Base-by-base conservation (phyloP, 1,284 basidiomycete genomes). In the Rhizopogon parksii region DNA sequence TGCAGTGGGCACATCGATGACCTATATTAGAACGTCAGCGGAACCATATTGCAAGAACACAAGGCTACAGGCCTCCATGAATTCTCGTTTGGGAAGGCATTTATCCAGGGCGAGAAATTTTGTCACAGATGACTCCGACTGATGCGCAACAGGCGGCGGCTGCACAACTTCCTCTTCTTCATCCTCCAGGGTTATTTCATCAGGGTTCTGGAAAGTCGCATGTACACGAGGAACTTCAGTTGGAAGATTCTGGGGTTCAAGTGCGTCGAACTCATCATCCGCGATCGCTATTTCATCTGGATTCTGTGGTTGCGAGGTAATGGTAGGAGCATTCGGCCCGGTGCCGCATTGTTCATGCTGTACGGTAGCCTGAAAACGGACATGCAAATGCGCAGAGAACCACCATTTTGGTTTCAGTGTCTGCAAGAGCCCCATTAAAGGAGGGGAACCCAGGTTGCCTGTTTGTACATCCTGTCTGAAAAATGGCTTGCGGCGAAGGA, bases 351-450 rank as follows among this genome's bases (percentile, higher is more conserved):
- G 46, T 35, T n/a, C 43, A 37, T 59, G 59, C 40, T 36, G 55
- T 30, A 93, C 77, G 0, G 74, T 75, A 1, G 91, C 91, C 56
- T 86, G 82, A 57, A 83, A 85, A 46, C 88, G 85, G 54, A 89
- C 87, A 64, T 99, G 96, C 46, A 99, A 62, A 71, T 99, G 96
- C 0, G 95, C 96, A 1, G 91, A 73, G 66, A 98, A 98, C 96
- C 96, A 99, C 79, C 89, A 90, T n/a, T 75, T 63, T 0, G 96
- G 95, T 62, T 82, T 79, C 32, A 99, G 73, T 9, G 75, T 83
- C 30, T 73, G 72, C 19, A 99, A 70, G 0, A 99, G 73, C 12
- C 81, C 80, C 74, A 90, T 83, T 27, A 97, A 72, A 0, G 95
- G 95, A 7, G 94, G 94, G 0, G 91, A 95, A 2, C 96, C 95